Base-by-base conservation (phyloP, 768 basidiomycete genomes). In the Trametes sanguinea region DNA sequence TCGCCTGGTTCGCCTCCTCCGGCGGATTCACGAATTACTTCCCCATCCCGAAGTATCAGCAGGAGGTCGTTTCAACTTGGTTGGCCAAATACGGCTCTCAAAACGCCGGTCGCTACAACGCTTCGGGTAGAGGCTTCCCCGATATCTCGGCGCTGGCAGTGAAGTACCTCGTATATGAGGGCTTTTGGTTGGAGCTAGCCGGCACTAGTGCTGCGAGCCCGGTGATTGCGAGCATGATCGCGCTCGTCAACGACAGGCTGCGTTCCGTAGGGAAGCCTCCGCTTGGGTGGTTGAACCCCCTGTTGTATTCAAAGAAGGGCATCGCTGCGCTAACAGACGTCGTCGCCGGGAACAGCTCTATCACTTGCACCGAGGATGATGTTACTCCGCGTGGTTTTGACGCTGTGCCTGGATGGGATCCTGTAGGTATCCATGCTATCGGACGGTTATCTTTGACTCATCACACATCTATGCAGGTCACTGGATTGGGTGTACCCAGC, bases 81-180 rank as follows among this genome's bases (percentile, higher is more conserved):
- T 68, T 81, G 17, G 57, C 67, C n/a, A 62, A 63, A 32, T 64
- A 76, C 57, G 71, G 69, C 43, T 58, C 29, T 51, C 63, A 65
- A 2, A 67, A 69, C 59, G 39, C 54, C 1, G 75, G 76, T 27
- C 60, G 64, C 30, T 76, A 72, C 63, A 68, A 65, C 57, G 53
- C 44, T 45, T 71, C 61, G 68, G 78, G 77, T 39, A 79, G 80
- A 40, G 78, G 67, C 2, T 82, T 74, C 71, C 81, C 82, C 32
- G 81, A 82, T 69, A 69, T 82, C 48, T 70, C 78, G 17, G 79
- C 81, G 3, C 63, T 68, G 45, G 76, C 72, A 4, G 55, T 67
- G 22, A 64, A 70, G 57, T 69, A 72, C 54, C 65, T 65, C 57
- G 71, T 69, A 35, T 51, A 53, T 54, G 44, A 60, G 42, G 64